These are phyloP conservation scores for Erigeron canadensis DNA, from an alignment of 129 eudicot species.

Conservation along the genomic window DNA sequence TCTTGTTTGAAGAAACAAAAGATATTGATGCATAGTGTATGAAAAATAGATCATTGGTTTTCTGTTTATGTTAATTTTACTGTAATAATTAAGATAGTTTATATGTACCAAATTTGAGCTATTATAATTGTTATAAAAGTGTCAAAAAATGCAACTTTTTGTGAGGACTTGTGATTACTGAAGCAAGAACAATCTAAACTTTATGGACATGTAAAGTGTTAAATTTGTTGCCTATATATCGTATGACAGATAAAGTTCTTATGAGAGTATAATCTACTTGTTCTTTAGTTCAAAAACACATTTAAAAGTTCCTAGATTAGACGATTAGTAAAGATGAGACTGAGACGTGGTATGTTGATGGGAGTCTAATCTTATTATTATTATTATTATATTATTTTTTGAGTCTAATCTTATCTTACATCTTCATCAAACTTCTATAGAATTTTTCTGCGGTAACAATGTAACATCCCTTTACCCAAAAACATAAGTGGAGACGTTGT, in stretches of 20 bases:
- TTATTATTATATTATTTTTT: no score
- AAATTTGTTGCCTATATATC: background rate
- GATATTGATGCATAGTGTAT: slow-evolving; percentile 15
- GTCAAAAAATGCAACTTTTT: no score
- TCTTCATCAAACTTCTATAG: no score
- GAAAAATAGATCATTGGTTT: slow-evolving; percentile 7
- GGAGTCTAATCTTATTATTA: no score
- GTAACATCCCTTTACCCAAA: no score
- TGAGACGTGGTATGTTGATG: no score
- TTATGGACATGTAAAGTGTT: no score
- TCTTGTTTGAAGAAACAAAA: slow-evolving; percentile 43
- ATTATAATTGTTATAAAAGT: slow-evolving; percentile 1
- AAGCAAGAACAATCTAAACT: background rate
- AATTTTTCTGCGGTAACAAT: no score
- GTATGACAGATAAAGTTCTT: background rate
- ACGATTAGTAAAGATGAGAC: no score
- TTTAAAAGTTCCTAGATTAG: no score
- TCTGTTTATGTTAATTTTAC: slow-evolving; percentile 15
- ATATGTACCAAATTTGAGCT: slow-evolving; percentile 1
- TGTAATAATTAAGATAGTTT: slow-evolving; percentile 22
- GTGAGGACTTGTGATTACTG: background rate
- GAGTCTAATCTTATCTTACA: no score
- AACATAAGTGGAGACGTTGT: no score
- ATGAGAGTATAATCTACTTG: background rate
- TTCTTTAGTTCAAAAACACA: background rate